Evolutionary conservation across 2,329 filamentous ascomycete genomes (phyloP).

Genomic region (Rutstroemia sp.): DNA sequence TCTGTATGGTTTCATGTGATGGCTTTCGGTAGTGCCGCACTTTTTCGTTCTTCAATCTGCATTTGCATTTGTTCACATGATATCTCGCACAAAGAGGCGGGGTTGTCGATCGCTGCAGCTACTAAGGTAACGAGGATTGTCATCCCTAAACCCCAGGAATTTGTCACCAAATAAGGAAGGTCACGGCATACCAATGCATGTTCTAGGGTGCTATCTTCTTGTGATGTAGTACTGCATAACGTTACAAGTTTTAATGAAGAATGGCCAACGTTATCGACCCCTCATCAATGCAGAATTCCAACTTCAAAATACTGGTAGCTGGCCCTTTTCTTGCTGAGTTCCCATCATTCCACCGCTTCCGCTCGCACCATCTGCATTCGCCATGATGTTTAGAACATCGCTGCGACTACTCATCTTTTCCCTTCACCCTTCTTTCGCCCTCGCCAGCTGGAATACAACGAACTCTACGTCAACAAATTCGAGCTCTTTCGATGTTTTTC

Average conservation of each 20-base stretch:
- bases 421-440: neutral
- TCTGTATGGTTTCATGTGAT: too few species aligned
- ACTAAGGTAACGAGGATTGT: neutral
- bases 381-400: neutral
- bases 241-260: neutral
- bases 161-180: neutral
- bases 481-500: conserved; percentile 17
- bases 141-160: neutral
- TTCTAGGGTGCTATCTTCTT: neutral
- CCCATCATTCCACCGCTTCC: neutral
- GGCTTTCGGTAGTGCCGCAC: too few species aligned
- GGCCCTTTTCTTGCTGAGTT: neutral
- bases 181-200: neutral
- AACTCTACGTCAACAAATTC: neutral
- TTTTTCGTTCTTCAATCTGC: neutral
- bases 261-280: neutral
- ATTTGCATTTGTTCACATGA: neutral
- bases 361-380: neutral
- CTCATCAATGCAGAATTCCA: neutral
- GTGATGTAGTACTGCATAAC: conserved; percentile 6
- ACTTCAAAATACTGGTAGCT: neutral
- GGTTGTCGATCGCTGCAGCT: neutral
- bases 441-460: neutral
- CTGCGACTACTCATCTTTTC: neutral
- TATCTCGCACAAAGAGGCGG: neutral